phyloP scores from a whole-genome alignment of 169 alveolate species.

The Pseudocohnilembus persalinus region DNA sequence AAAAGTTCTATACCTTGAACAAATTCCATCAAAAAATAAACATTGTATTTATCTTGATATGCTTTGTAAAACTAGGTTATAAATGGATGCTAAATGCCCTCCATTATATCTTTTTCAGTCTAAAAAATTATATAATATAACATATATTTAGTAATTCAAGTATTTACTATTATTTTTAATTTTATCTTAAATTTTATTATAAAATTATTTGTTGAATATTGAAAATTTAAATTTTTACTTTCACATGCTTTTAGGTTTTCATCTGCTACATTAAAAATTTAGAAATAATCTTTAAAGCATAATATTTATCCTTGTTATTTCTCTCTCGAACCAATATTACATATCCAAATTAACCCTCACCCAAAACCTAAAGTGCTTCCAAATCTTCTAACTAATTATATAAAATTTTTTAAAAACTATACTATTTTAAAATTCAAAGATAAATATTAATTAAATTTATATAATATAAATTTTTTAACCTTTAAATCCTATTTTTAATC shows the following conservation, averaged over 20 bases:
- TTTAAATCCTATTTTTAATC: too few species aligned
- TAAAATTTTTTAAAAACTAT: too few species aligned
- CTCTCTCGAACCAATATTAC: neutral
- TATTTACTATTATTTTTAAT: too few species aligned
- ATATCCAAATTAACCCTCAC: neutral
- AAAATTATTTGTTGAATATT: too few species aligned
- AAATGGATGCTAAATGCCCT: slow-evolving; percentile 70
- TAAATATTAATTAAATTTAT: too few species aligned
- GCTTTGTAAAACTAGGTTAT: slow-evolving; percentile 60
- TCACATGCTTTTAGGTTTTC: neutral
- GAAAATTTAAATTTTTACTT: neutral
- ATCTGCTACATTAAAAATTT: neutral
- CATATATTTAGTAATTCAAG: neutral
- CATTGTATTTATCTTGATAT: slow-evolving; percentile 58
- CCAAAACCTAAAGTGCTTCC: neutral
- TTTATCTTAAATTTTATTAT: too few species aligned
- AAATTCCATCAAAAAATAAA: slow-evolving; percentile 66
- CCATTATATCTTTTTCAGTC: slow-evolving; percentile 54
- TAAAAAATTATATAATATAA: too few species aligned
- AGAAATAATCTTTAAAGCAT: too few species aligned
- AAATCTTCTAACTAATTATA: neutral
- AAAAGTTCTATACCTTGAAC: slow-evolving; percentile 74
- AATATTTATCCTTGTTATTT: too few species aligned
- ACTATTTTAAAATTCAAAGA: too few species aligned
- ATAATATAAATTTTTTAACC: too few species aligned